Evolutionary conservation across 306 rosid species (phyloP), one percentile per base, ranked within the genome.

Genomic region (Spatholobus suberectus): DNA sequence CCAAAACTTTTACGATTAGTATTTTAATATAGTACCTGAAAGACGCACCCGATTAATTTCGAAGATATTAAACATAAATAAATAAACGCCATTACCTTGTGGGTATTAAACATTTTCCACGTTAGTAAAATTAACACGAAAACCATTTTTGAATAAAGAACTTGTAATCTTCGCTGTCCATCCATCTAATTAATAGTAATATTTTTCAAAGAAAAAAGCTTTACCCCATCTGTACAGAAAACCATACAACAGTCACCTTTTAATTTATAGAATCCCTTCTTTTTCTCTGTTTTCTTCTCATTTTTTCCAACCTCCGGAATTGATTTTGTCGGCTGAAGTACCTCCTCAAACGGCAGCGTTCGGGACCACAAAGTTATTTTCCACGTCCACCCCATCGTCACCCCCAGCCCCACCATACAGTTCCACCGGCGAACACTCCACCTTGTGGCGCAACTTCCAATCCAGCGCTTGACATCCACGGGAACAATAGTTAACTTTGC

Each of bases 401-500:
- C n/a, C n/a, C n/a, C 26, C 87, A 7, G 34, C 92, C 3, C n/a
- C 70, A 6, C 68, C 47, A 88, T 86, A 84, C 68, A n/a, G 38
- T 23, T 79, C 86, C 8, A 32, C 35, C 46, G 90, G 92, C 15
- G 79, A 51, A 66, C 98, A 95, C 70, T 90, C 90, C 41, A 37
- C 47, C 72, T 89, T 93, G 24, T 95, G 98, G 2, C 93, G 62
- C 70, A 88, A 57, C 76, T 92, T 95, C 97, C 98, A 95, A 80
- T 95, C 98, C 8, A 95, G 69, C 49, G 98, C 92, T 67, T 95
- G 98, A 57, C 98, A 95, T 2, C 90, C 95, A 8, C 98, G 94
- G 5, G 98, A 95, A 68, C 98, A 95, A 66, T 95, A 95, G 5
- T 91, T 93, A 17, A 85, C 98, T 77, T 75, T 86, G 0, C 98